Evolutionary conservation across 352 stramenopile species (phyloP).

Genomic region (Globisporangium paroecandrum): DNA sequence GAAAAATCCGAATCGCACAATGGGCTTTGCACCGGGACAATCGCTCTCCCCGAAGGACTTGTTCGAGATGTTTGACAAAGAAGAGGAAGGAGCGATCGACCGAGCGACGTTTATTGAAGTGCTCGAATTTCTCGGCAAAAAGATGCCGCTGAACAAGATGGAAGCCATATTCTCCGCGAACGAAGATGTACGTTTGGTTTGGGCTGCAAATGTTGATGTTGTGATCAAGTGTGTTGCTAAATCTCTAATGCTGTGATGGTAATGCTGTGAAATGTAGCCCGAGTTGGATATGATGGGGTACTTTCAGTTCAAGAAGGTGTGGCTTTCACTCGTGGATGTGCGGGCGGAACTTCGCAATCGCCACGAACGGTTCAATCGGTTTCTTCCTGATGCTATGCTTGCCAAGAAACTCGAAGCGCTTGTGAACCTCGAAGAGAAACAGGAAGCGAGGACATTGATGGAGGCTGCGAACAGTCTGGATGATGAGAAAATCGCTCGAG

Average conservation of each 20-base stretch:
- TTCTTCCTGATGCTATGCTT: conserved; percentile 45
- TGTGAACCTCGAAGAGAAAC: conserved; percentile 64
- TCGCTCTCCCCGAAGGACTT: conserved; percentile 71
- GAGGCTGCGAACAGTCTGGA: conserved; percentile 50
- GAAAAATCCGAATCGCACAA: conserved; percentile 66
- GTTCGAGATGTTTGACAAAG: conserved; percentile 79
- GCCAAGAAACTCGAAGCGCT: conserved; percentile 63
- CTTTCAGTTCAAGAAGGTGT: conserved; percentile 69
- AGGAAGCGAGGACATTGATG: conserved; percentile 51
- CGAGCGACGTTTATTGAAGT: conserved; percentile 63
- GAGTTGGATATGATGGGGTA: conserved; percentile 72
- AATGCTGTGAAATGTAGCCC: conserved; percentile 26
- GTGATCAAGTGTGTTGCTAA: background rate
- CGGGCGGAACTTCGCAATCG: conserved; percentile 55
- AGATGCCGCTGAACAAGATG: conserved; percentile 57
- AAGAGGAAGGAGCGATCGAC: conserved; percentile 67
- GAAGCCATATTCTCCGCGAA: conserved; percentile 63
- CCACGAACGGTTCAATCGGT: conserved; percentile 61
- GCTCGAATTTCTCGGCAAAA: conserved; percentile 63
- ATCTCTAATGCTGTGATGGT: background rate
- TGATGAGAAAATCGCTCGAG: conserved; percentile 40
- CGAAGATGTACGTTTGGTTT: conserved; percentile 54
- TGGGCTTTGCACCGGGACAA: conserved; percentile 65
- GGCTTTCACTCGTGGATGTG: conserved; percentile 66
- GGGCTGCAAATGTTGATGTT: background rate